Evolutionary conservation across 768 basidiomycete species (phyloP), one percentile per base, ranked within the genome.

Genomic region (Tulasnella sp.): DNA sequence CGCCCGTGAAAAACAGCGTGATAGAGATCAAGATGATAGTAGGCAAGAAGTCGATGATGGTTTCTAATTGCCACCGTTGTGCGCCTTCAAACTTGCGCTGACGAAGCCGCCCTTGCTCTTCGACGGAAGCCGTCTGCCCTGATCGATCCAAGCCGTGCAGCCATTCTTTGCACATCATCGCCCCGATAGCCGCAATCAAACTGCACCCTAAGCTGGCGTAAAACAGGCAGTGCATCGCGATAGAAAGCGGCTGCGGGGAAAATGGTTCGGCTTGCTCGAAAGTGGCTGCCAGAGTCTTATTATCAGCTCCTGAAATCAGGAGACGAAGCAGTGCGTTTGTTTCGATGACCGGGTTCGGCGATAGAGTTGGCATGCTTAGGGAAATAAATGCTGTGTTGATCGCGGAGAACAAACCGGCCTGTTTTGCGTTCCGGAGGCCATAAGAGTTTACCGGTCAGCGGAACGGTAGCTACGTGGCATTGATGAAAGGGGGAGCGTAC

Each of bases 161-260:
- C 46, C 76, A 77, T 27, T 77, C 48, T 38, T 77, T 77, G 31
- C 48, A 36, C 38, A 62, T n/a, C 36, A 77, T 44, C n/a, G 52
- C 76, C 5, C 76, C 76, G 1, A 62, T 62, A 2, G 76, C 48
- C 7, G 68, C 76, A 3, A 71, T 6, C 5, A 71, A 39, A 24
- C 76, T 77, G 56, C 76, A 77, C 10, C 21, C 27, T 9, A 77
- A 39, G 24, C 76, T 77, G 58, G 76, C 76, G 58, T 36, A 77
- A 9, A 77, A 39, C 5, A 62, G 31, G 36, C 58, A 71, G 27
- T 77, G 71, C 27, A 42, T n/a, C 27, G 31, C 46, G 39, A 77
- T n/a, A 6, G 27, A 27, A 7, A 34, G 3, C 0, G 19, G 31
- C 24, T 19, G 10, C 19, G 44, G 40, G 6, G 52, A 38, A n/a